Evolutionary conservation across 2,329 filamentous ascomycete species (phyloP).

Genomic region (Paracorniculantispora psalliotae): DNA sequence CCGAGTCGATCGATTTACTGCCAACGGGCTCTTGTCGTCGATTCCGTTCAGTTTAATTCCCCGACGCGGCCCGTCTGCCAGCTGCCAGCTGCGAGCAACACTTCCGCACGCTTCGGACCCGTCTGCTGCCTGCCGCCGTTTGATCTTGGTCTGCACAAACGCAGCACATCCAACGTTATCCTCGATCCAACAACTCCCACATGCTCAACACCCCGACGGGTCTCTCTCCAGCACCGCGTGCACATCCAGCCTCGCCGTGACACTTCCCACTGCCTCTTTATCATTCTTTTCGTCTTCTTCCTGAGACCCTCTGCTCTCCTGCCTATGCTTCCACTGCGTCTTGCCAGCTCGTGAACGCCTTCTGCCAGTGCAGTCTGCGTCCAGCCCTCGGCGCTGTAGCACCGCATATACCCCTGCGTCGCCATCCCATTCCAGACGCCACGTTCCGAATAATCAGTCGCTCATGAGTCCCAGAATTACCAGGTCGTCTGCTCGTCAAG

Average conservation of each 20-base stretch:
- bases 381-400: not conserved
- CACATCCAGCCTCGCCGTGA: not conserved
- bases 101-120: not conserved
- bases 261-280: not conserved
- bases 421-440: constrained; percentile 13
- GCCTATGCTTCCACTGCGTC: not conserved
- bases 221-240: constrained; percentile 9
- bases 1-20: not conserved
- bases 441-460: constrained; percentile 32
- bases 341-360: constrained; percentile 11
- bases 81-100: not conserved
- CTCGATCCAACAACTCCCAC: not conserved
- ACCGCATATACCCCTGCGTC: not conserved
- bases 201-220: not conserved
- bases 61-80: not conserved
- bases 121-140: not conserved
- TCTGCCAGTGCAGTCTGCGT: constrained; percentile 3
- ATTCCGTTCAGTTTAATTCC: not conserved
- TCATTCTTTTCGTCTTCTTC: not conserved
- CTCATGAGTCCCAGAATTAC: constrained; percentile 97
- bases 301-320: not conserved
- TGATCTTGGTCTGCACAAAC: constrained; percentile 1
- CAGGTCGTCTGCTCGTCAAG: constrained; percentile 89
- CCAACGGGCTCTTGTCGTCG: not conserved
- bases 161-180: not conserved